A percentile compares a stretch with the other conserved stretches of the same genome.
Evolutionary conservation across 352 stramenopile genomes (phyloP).

Genomic region (Pythium sp.): DNA sequence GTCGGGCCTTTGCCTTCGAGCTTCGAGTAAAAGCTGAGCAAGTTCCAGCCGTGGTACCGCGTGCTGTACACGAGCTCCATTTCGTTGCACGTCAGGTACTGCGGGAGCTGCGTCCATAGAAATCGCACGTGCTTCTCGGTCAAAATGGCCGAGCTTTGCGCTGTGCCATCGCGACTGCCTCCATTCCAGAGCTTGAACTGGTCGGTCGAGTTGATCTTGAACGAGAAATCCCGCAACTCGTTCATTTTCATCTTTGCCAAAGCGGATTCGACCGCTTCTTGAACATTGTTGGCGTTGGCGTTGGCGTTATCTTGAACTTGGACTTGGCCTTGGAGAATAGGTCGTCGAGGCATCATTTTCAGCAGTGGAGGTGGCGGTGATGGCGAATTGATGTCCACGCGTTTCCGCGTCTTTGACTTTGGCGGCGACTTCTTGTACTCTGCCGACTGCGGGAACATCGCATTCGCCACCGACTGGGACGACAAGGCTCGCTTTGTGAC

Average conservation of each 20-base stretch:
- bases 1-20: conserved; percentile 64
- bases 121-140: conserved; percentile 72
- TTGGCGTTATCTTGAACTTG: background rate
- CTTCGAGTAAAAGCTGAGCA: conserved; percentile 60
- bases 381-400: conserved; percentile 10
- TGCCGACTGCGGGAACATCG: conserved; percentile 64
- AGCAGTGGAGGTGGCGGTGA: background rate
- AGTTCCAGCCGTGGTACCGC: conserved; percentile 63
- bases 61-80: conserved; percentile 71
- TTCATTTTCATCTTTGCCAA: background rate
- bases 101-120: conserved; percentile 54
- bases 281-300: background rate
- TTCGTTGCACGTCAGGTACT: conserved; percentile 63
- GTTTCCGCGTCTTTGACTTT: conserved; percentile 9
- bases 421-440: conserved; percentile 54
- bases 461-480: conserved; percentile 46
- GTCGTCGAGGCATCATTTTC: background rate
- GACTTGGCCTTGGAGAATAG: background rate
- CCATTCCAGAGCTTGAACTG: conserved; percentile 47
- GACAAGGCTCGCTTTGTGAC: conserved; percentile 31
- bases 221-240: conserved; percentile 45
- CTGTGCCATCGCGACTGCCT: conserved; percentile 16
- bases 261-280: background rate
- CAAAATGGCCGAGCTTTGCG: conserved; percentile 50
- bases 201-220: conserved; percentile 45